These are phyloP conservation scores for Rutstroemia sp. DNA, from an alignment of 2,329 filamentous ascomycete genomes.

Conservation along the genomic window DNA sequence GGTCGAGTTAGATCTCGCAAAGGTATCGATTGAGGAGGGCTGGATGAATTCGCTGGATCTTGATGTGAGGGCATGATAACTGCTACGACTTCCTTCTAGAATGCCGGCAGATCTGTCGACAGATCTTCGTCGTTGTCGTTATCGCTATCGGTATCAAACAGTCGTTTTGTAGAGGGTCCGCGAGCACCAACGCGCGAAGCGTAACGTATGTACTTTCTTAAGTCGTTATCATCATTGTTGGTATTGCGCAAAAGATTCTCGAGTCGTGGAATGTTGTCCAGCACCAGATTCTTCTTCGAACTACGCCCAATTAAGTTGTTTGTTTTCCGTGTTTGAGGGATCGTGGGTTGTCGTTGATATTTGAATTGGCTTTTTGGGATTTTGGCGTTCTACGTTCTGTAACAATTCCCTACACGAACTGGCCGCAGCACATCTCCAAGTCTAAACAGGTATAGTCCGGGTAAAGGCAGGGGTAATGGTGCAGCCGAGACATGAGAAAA, in stretches of 20 bases:
- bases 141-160: slow-evolving; percentile 9
- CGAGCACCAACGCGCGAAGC: slow-evolving; percentile 9
- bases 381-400: background rate
- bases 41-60: slow-evolving; percentile 35
- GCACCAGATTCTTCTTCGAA: background rate
- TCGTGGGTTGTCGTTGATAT: background rate
- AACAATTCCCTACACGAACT: slow-evolving; percentile 8
- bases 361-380: background rate
- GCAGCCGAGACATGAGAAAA: background rate
- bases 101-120: background rate
- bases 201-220: slow-evolving; percentile 7
- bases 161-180: background rate
- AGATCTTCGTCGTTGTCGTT: background rate
- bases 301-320: background rate
- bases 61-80: slow-evolving; percentile 40
- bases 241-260: background rate
- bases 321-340: background rate
- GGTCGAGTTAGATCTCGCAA: slow-evolving; percentile 51
- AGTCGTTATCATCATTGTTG: slow-evolving; percentile 16
- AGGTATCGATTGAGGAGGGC: slow-evolving; percentile 57
- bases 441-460: background rate
- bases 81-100: slow-evolving; percentile 14
- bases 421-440: slow-evolving; percentile 1
- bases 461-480: background rate
- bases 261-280: background rate